Evolutionary conservation across 805 yeast genomes (phyloP).

Genomic region (Lachancea sp.): DNA sequence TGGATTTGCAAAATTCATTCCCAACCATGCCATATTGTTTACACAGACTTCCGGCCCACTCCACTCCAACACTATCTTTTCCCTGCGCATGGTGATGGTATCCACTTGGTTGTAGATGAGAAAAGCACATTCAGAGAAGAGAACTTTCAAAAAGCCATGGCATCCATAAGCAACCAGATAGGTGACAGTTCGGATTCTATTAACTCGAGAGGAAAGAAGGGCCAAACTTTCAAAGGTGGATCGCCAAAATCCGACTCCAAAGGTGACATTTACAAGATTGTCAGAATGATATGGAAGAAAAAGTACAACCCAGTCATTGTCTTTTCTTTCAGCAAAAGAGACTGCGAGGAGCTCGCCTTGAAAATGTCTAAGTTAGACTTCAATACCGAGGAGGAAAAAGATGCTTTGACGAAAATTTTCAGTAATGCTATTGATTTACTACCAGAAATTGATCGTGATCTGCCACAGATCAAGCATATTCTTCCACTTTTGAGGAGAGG

Average conservation of each 20-base stretch:
- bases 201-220: conserved; percentile 59
- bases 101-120: conserved; percentile 95
- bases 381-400: conserved; percentile 90
- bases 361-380: conserved; percentile 95
- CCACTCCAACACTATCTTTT: conserved; percentile 95
- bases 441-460: conserved; percentile 84
- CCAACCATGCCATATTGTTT: conserved; percentile 98
- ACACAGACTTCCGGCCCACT: conserved; percentile 97
- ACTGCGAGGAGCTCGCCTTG: conserved; percentile 89
- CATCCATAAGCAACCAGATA: conserved; percentile 69
- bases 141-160: conserved; percentile 97
- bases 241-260: conserved; percentile 50
- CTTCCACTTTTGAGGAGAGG: conserved; percentile 88
- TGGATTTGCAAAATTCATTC: conserved; percentile 94
- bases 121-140: conserved; percentile 94
- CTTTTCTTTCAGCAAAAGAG: conserved; percentile 95
- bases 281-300: conserved; percentile 95
- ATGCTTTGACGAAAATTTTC: conserved; percentile 82
- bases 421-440: conserved; percentile 81
- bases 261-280: conserved; percentile 91
- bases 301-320: conserved; percentile 97
- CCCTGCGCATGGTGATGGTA: conserved; percentile 99
- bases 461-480: conserved; percentile 91
- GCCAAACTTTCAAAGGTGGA: conserved; percentile 84
- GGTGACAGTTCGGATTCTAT: conserved; percentile 77